phyloP scores from a whole-genome alignment of 495 filamentous ascomycete species.

The Letharia columbiana region DNA sequence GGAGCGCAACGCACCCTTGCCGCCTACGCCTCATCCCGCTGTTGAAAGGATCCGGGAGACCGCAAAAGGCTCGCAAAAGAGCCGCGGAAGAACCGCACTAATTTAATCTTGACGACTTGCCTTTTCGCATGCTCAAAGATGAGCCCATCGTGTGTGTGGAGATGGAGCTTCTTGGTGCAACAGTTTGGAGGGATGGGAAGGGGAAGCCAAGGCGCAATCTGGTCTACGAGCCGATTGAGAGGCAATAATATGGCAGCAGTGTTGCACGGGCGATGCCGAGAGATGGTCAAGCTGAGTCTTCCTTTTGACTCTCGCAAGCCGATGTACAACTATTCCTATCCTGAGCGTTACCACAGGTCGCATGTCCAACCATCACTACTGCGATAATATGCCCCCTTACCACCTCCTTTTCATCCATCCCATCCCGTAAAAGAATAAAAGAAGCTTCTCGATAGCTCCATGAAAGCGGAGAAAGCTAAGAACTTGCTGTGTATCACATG shows the following conservation, averaged over 20 bases:
- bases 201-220: background rate
- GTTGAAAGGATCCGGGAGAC: background rate
- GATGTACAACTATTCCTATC: background rate
- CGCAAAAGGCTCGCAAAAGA: background rate
- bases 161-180: background rate
- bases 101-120: background rate
- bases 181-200: too few species aligned
- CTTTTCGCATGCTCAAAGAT: background rate
- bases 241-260: background rate
- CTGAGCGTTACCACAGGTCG: background rate
- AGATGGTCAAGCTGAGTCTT: background rate
- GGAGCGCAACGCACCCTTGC: background rate
- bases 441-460: background rate
- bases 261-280: background rate
- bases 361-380: background rate
- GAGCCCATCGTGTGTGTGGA: background rate
- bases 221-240: background rate
- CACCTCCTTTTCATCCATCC: background rate
- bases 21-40: background rate
- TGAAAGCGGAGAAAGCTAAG: background rate
- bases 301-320: background rate
- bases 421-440: too few species aligned
- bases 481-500: background rate
- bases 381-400: background rate
- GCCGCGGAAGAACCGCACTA: background rate